Evolutionary conservation across 2,329 filamentous ascomycete genomes (phyloP).

Genomic region (Aspergillus tubingensis): DNA sequence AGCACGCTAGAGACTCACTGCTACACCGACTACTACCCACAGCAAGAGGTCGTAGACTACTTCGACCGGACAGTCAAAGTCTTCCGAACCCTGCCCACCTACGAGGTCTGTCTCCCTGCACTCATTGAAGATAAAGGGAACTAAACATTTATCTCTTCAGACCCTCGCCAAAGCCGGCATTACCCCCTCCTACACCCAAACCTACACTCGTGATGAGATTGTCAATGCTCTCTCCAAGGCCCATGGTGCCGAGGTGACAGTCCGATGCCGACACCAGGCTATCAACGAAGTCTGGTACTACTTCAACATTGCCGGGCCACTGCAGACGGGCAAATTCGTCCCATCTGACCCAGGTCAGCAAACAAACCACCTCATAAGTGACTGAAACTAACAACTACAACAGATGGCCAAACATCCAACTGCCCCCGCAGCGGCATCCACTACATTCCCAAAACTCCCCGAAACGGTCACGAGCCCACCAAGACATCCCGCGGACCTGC

Average conservation of each 20-base stretch:
- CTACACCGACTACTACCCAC: conserved; percentile 62
- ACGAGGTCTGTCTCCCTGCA: conserved; percentile 47
- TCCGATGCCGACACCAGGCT: conserved; percentile 56
- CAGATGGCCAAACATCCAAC: conserved; percentile 60
- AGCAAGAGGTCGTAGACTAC: conserved; percentile 68
- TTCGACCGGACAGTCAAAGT: conserved; percentile 67
- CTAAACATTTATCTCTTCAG: conserved; percentile 28
- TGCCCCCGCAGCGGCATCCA: conserved; percentile 65
- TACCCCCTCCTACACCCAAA: conserved; percentile 52
- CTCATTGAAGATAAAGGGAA: neutral
- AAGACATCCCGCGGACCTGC: conserved; percentile 34
- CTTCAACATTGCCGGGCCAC: conserved; percentile 59
- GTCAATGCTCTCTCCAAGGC: conserved; percentile 58
- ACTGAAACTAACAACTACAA: neutral
- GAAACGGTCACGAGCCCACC: conserved; percentile 37
- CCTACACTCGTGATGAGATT: conserved; percentile 62
- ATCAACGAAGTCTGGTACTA: conserved; percentile 63
- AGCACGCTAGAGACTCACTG: conserved; percentile 67
- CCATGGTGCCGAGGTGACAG: conserved; percentile 58
- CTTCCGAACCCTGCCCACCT: conserved; percentile 68
- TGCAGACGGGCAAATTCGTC: conserved; percentile 40
- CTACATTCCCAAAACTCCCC: conserved; percentile 62
- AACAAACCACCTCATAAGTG: neutral
- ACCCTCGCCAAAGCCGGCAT: conserved; percentile 64
- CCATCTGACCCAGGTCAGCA: conserved; percentile 38